A percentile compares a stretch with the other conserved stretches of the same genome.
Conservation (phyloP, 2,329 filamentous ascomycete species). For the Penicillium sp. region DNA sequence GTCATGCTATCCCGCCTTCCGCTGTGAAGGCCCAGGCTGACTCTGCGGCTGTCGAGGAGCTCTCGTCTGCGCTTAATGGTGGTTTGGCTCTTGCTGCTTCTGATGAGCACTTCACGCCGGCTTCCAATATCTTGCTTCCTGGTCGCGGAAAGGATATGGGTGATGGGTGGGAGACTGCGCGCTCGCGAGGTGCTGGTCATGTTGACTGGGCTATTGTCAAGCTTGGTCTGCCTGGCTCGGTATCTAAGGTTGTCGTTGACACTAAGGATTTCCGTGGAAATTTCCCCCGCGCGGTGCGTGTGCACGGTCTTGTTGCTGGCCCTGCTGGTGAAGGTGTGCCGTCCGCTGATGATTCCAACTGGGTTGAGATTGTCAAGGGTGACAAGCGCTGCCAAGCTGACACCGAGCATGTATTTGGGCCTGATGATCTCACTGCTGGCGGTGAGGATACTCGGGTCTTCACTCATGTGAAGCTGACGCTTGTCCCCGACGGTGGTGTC, state of each 20-base stretch:
- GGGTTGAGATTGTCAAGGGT: slow-evolving; percentile 38
- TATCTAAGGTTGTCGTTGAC: slow-evolving; percentile 41
- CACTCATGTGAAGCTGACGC: slow-evolving; percentile 83
- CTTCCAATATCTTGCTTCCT: slow-evolving; percentile 41
- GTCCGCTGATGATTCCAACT: slow-evolving; percentile 33
- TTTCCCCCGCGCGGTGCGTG: slow-evolving; percentile 41
- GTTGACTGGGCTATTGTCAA: slow-evolving; percentile 43
- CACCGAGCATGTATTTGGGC: slow-evolving; percentile 42
- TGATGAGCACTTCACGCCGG: slow-evolving; percentile 43
- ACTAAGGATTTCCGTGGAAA: slow-evolving; percentile 48
- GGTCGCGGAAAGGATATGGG: slow-evolving; percentile 46
- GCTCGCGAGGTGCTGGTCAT: slow-evolving; percentile 39
- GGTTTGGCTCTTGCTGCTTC: slow-evolving; percentile 41
- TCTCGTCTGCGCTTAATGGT: slow-evolving; percentile 42
- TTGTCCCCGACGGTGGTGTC: slow-evolving; percentile 89
- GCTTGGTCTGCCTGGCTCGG: slow-evolving; percentile 39
- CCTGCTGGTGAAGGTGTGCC: slow-evolving; percentile 25
- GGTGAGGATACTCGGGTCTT: slow-evolving; percentile 63
- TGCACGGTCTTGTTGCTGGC: slow-evolving; percentile 34
- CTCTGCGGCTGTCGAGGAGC: slow-evolving; percentile 32
- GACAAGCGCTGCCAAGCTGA: slow-evolving; percentile 41
- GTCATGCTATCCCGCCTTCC: slow-evolving; percentile 39
- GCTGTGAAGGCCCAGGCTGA: background rate
- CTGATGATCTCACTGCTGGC: slow-evolving; percentile 32
- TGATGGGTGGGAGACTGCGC: slow-evolving; percentile 45